phyloP scores from a whole-genome alignment of 2,329 filamentous ascomycete genomes.

The Tolypocladium nubicola region DNA sequence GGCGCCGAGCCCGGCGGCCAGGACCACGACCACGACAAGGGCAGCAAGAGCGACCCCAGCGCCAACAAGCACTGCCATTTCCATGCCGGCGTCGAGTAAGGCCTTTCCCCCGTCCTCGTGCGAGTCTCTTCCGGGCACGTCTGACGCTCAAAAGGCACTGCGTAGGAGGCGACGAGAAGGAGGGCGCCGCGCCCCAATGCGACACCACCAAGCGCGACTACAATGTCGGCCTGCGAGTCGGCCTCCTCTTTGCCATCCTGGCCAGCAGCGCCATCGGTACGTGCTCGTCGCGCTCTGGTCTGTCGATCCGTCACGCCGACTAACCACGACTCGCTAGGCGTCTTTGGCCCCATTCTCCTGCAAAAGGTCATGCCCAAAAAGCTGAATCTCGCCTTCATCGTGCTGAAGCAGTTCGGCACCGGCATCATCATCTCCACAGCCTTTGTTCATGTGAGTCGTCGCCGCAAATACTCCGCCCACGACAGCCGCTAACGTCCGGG shows the following conservation, averaged over 20 bases:
- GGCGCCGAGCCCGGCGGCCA: constrained; percentile 11
- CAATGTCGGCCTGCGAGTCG: constrained; percentile 57
- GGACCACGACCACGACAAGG: constrained; percentile 8
- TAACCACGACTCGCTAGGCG: constrained; percentile 22
- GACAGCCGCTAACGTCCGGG: not conserved
- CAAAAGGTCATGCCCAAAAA: constrained; percentile 44
- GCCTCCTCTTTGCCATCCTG: constrained; percentile 62
- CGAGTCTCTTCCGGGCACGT: not conserved
- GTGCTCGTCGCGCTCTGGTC: not conserved
- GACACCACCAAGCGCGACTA: constrained; percentile 42
- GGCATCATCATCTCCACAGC: constrained; percentile 64
- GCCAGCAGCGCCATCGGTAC: constrained; percentile 54
- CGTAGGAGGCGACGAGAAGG: constrained; percentile 34
- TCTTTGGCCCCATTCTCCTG: constrained; percentile 57
- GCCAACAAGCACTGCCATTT: constrained; percentile 38
- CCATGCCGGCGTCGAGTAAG: constrained; percentile 65
- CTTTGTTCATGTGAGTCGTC: constrained; percentile 51
- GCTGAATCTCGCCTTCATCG: constrained; percentile 39
- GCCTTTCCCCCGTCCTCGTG: not conserved
- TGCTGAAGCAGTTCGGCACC: constrained; percentile 65
- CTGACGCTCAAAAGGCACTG: constrained; percentile 37
- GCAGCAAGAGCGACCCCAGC: constrained; percentile 6
- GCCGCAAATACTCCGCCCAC: not conserved
- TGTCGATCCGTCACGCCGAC: not conserved
- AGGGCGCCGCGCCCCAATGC: constrained; percentile 28